Percentiles rank a stretch among this genome's conserved stretches.
These are phyloP conservation scores for Mangifera indica DNA, from an alignment of 345 rosid genomes.

Conservation along the genomic window DNA sequence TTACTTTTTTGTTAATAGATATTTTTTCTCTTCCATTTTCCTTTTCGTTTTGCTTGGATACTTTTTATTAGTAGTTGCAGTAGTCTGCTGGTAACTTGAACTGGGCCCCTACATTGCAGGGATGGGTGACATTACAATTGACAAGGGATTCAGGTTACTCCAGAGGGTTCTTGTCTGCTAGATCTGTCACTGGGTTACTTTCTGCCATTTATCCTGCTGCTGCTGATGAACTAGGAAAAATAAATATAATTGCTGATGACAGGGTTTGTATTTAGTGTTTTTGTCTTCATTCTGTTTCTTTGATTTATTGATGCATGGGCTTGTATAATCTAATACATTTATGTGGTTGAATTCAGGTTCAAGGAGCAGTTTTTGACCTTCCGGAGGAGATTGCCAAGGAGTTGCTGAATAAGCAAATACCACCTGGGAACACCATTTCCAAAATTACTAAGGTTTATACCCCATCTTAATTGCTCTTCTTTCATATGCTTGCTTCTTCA, in stretches of 20 bases:
- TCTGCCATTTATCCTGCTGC: conserved; percentile 80
- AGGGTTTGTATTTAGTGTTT: conserved; percentile 44
- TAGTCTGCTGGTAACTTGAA: conserved; percentile 17
- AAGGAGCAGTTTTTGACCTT: conserved; percentile 95
- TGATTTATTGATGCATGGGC: conserved; percentile 7
- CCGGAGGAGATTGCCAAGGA: conserved; percentile 91
- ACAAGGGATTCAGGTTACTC: conserved; percentile 64
- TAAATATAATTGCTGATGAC: conserved; percentile 84
- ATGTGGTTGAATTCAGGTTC: conserved; percentile 55
- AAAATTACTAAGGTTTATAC: conserved; percentile 71
- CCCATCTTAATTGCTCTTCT: conserved; percentile 4
- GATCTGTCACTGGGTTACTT: conserved; percentile 91
- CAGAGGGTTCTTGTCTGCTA: conserved; percentile 75
- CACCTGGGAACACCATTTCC: conserved; percentile 73
- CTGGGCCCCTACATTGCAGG: conserved; percentile 44
- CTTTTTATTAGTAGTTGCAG: not conserved
- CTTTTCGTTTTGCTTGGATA: not conserved
- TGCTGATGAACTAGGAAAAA: conserved; percentile 90
- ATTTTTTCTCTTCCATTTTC: not conserved
- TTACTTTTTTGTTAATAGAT: not conserved
- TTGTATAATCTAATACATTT: conserved; percentile 10
- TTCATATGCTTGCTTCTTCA: not conserved
- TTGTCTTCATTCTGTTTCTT: not conserved
- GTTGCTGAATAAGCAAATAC: conserved; percentile 64
- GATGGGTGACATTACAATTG: conserved; percentile 84